phyloP scores from a whole-genome alignment of 805 yeast genomes.

The Wickerhamomyces sydowiorum region DNA sequence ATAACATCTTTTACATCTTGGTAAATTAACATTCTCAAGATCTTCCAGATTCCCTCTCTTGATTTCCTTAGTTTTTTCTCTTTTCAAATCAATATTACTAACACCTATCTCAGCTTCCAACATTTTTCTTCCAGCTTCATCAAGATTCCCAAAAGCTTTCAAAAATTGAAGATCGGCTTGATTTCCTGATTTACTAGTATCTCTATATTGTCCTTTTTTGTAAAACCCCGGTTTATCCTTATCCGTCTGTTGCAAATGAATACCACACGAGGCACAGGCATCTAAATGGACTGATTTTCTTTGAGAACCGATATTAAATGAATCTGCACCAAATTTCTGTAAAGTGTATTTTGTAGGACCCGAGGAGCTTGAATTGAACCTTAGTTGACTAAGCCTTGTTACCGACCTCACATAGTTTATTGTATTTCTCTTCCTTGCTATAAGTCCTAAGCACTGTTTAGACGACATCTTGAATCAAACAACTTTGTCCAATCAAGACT shows the following conservation, averaged over 20 bases:
- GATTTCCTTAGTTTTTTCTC: slow-evolving; percentile 4
- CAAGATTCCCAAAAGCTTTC: not conserved
- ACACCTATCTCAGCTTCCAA: slow-evolving; percentile 3
- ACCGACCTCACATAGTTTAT: not conserved
- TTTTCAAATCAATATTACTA: slow-evolving; percentile 1
- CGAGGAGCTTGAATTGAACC: not conserved
- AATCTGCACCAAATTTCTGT: not conserved
- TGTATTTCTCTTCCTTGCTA: not conserved
- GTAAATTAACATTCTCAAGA: slow-evolving; percentile 2
- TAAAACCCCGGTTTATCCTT: not conserved
- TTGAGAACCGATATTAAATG: too few species aligned
- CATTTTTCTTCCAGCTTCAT: not conserved
- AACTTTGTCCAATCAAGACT: too few species aligned
- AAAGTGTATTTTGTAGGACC: not conserved
- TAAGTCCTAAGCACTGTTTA: not conserved
- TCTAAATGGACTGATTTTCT: not conserved
- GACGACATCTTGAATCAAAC: not conserved
- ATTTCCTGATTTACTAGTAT: not conserved
- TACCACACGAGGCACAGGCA: not conserved
- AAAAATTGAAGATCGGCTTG: not conserved
- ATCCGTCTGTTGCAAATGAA: not conserved
- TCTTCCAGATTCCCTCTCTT: slow-evolving; percentile 1
- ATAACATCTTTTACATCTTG: slow-evolving; percentile 50
- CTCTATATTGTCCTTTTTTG: not conserved
- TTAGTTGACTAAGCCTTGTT: not conserved